phyloP scores from a whole-genome alignment of 345 rosid species.

The Citrus hindsii region DNA sequence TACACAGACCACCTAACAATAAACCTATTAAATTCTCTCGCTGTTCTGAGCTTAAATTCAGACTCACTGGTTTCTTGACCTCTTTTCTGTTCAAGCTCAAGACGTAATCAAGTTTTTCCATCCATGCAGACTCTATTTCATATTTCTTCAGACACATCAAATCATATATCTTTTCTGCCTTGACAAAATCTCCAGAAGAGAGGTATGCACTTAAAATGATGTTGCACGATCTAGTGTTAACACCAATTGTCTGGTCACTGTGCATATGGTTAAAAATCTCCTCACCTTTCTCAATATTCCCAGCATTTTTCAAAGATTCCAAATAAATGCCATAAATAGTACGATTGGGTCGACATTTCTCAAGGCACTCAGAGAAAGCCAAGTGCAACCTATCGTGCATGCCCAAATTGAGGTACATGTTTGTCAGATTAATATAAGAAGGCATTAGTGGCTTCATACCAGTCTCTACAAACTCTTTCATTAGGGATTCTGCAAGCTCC shows the following conservation, averaged over 20 bases:
- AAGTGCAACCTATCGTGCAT: slow-evolving; percentile 52
- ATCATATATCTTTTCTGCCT: slow-evolving; percentile 63
- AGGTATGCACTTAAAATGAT: slow-evolving; percentile 54
- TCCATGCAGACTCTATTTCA: slow-evolving; percentile 47
- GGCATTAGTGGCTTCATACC: slow-evolving; percentile 71
- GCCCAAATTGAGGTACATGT: slow-evolving; percentile 53
- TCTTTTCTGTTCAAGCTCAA: slow-evolving; percentile 51
- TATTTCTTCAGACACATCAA: slow-evolving; percentile 68
- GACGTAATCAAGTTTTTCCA: slow-evolving; percentile 61
- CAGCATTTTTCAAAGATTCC: slow-evolving; percentile 56
- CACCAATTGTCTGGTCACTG: slow-evolving; percentile 41
- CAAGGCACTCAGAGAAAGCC: slow-evolving; percentile 52
- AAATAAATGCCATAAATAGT: slow-evolving; percentile 58
- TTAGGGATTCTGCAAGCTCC: slow-evolving; percentile 56
- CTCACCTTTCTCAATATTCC: slow-evolving; percentile 60
- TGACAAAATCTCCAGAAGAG: slow-evolving; percentile 45
- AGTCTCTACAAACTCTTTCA: slow-evolving; percentile 55
- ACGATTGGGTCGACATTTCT: slow-evolving; percentile 62
- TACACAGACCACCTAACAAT: slow-evolving; percentile 73
- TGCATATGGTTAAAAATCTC: slow-evolving; percentile 59
- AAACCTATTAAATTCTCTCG: slow-evolving; percentile 82
- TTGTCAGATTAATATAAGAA: slow-evolving; percentile 49
- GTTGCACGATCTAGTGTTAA: slow-evolving; percentile 62
- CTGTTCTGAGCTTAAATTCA: slow-evolving; percentile 76
- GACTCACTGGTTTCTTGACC: slow-evolving; percentile 50